These are phyloP conservation scores for Backusella australiensis DNA, from an alignment of 192 early-diverging fungal species.

Conservation along the genomic window DNA sequence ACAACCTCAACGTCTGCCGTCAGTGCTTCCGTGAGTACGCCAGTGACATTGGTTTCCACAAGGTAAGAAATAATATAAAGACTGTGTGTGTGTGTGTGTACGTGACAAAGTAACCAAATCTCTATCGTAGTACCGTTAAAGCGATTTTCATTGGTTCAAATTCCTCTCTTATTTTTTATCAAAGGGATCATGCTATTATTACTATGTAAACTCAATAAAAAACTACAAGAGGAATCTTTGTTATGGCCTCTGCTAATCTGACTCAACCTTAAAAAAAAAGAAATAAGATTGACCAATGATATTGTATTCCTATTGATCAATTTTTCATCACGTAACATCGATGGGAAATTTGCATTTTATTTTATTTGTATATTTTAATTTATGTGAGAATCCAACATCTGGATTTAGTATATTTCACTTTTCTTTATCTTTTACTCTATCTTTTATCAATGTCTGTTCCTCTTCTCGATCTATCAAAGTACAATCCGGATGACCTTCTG, in stretches of 20 bases:
- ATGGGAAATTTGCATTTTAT: constrained; percentile 1
- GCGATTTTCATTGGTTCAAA: neutral
- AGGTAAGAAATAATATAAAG: constrained; percentile 55
- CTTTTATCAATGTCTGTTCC: constrained; percentile 9
- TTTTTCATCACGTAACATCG: neutral
- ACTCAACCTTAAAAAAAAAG: neutral
- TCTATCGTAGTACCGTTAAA: neutral
- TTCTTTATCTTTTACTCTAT: neutral
- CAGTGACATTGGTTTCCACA: constrained; percentile 97
- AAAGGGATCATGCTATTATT: neutral
- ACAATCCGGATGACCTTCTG: constrained; percentile 11
- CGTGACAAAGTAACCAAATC: neutral
- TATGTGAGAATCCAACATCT: neutral
- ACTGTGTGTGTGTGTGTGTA: neutral
- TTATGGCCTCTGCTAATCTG: neutral
- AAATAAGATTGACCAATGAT: neutral
- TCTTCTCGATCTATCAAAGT: constrained; percentile 24
- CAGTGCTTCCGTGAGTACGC: constrained; percentile 99
- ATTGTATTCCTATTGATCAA: neutral
- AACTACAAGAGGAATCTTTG: neutral
- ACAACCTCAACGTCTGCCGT: constrained; percentile 97
- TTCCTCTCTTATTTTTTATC: neutral
- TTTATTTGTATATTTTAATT: neutral
- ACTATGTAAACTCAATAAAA: neutral
- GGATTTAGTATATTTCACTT: neutral